Evolutionary conservation across 2,329 filamentous ascomycete species (phyloP), one percentile per base, ranked within the genome.

Genomic region (Fusarium sp.): DNA sequence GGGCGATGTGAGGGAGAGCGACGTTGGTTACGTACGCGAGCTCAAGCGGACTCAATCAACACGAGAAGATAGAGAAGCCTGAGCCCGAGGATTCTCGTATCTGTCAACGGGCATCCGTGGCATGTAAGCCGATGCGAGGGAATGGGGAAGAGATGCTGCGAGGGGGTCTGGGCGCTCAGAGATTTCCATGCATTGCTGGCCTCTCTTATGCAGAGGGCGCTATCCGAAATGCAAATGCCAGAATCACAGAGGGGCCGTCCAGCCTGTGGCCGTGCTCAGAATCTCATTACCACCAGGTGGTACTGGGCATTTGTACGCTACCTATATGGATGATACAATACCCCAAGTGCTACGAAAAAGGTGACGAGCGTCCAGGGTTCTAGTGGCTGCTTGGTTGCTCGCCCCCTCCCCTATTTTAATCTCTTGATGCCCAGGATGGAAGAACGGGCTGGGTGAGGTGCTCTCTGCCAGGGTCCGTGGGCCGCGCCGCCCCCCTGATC

Each of bases 371-470:
- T 45, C 60, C 35, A 52, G 42, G 35, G 58, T 65, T 42, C 47
- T 27, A 75, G 42, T 75, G 73, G 69, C 60, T 57, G 57, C 27
- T 61, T 25, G 20, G 66, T 54, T 33, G n/a, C 27, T 33, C 11
- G 27, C 50, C 50, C 27, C 50, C 50, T 54, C 73, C 70, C 56
- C 68, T 71, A 74, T 74, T 63, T 73, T 65, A 75, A 75, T 66
- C 56, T 71, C 61, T 63, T 29, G 45, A 63, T 63, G 60, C 33
- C 62, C 38, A 69, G 69, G 65, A 61, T 73, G 63, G 58, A 70
- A 63, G 50, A 42, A 57, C 18, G 47, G 58, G 58, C 58, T 27
- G 45, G 22, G 22, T 45, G n/a, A 45, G 40, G 40, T 22, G 40
- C 20, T 22, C 33, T 20, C 18, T 29, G 58, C 38, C 16, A 56